Conservation (phyloP, 192 early-diverging fungal genomes). For the Linnemannia exigua region DNA sequence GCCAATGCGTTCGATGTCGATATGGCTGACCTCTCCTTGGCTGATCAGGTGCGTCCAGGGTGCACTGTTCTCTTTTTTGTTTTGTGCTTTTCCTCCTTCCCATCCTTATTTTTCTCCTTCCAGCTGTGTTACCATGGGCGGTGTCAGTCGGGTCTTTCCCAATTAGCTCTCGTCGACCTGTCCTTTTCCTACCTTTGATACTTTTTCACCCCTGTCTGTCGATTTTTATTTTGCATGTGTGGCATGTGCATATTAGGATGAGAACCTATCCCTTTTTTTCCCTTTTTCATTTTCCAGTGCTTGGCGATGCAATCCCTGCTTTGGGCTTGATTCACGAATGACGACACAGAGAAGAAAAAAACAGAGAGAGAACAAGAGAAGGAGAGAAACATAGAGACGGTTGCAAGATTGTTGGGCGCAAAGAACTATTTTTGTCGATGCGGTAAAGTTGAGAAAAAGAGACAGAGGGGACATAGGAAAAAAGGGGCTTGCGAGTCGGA, state of each 20-base stretch:
- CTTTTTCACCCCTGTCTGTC: not conserved
- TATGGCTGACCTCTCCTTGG: slow-evolving; percentile 59
- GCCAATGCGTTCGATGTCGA: slow-evolving; percentile 61
- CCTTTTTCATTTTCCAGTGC: not conserved
- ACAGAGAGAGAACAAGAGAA: not conserved
- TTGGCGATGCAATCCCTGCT: not conserved
- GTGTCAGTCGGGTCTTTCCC: slow-evolving; percentile 18
- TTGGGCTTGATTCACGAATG: not conserved
- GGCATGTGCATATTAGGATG: not conserved
- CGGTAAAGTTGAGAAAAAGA: not conserved
- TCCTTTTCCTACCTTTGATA: not conserved
- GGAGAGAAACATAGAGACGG: not conserved
- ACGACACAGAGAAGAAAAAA: not conserved
- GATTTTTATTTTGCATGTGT: not conserved
- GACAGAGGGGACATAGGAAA: not conserved
- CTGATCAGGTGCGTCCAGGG: slow-evolving; percentile 47
- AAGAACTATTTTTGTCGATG: slow-evolving; percentile 31
- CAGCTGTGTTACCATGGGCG: slow-evolving; percentile 33
- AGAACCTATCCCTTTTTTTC: not conserved
- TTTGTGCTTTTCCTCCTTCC: slow-evolving; percentile 10
- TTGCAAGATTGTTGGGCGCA: not conserved
- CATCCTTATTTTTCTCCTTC: not conserved
- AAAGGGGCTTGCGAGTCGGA: not conserved
- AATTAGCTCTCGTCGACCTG: not conserved
- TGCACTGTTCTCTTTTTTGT: slow-evolving; percentile 10